phyloP scores from a whole-genome alignment of 2,329 filamentous ascomycete genomes.

The Rugonectria rugulosa region DNA sequence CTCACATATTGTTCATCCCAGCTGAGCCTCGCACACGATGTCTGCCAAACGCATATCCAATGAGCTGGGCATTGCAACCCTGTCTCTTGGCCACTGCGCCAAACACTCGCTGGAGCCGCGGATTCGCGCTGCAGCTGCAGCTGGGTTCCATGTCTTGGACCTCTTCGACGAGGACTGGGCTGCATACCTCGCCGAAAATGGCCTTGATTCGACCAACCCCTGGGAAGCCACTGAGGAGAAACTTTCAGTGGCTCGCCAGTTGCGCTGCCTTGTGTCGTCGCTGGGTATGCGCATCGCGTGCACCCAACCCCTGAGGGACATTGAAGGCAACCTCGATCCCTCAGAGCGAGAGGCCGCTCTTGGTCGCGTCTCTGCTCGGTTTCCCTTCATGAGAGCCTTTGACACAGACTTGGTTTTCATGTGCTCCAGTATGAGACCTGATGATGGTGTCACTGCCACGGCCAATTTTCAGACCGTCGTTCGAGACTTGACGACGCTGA shows the following conservation, averaged over 20 bases:
- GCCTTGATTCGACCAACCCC: conserved; percentile 21
- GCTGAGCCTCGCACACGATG: conserved; percentile 3
- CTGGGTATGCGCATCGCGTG: conserved; percentile 26
- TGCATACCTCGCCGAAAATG: conserved; percentile 21
- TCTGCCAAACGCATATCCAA: conserved; percentile 14
- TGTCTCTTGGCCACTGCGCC: conserved; percentile 21
- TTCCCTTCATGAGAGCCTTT: conserved; percentile 26
- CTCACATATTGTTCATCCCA: background rate
- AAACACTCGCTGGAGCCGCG: conserved; percentile 18
- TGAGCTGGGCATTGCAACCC: conserved; percentile 22
- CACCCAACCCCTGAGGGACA: conserved; percentile 22
- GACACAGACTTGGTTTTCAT: conserved; percentile 27
- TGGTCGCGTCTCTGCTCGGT: conserved; percentile 16
- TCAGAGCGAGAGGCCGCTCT: conserved; percentile 18
- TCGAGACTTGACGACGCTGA: conserved; percentile 12
- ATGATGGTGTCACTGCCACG: conserved; percentile 17
- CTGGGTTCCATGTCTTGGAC: conserved; percentile 22
- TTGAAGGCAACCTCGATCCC: conserved; percentile 19
- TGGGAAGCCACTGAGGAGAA: conserved; percentile 24
- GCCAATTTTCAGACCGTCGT: conserved; percentile 26
- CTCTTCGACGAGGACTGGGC: conserved; percentile 28
- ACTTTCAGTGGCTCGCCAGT: conserved; percentile 14
- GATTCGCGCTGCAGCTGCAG: conserved; percentile 17
- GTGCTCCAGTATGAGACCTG: conserved; percentile 25
- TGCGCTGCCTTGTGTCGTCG: conserved; percentile 7